These are phyloP conservation scores for Purpureocillium takamizusanense DNA, from an alignment of 2,329 filamentous ascomycete species.

Conservation along the genomic window DNA sequence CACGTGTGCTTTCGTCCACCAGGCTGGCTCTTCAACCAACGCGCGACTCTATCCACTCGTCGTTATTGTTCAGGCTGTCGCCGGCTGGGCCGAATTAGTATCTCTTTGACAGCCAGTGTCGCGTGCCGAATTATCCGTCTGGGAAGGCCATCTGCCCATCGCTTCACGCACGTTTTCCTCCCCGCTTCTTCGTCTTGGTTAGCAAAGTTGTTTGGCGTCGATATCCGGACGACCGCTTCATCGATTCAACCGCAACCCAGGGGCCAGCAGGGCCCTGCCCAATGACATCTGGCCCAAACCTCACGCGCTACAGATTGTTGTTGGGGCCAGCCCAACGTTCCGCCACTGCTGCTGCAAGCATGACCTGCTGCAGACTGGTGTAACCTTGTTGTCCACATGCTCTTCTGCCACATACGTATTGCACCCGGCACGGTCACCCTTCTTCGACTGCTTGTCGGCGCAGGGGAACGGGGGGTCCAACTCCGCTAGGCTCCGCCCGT, in stretches of 20 bases:
- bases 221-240: too few species aligned
- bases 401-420: too few species aligned
- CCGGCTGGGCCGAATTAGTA: too few species aligned
- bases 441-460: too few species aligned
- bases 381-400: too few species aligned
- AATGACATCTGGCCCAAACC: background rate
- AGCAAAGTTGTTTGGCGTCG: background rate
- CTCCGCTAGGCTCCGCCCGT: too few species aligned
- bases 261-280: too few species aligned
- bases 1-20: background rate
- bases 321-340: background rate
- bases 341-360: background rate
- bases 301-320: slow-evolving; percentile 1
- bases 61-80: too few species aligned
- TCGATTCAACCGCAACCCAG: too few species aligned
- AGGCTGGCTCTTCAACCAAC: too few species aligned
- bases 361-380: background rate
- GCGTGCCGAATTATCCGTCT: slow-evolving; percentile 6
- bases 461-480: too few species aligned
- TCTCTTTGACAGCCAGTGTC: background rate
- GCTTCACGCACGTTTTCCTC: slow-evolving; percentile 3
- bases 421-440: background rate
- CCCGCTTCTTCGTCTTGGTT: background rate
- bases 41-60: too few species aligned
- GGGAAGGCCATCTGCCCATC: slow-evolving; percentile 3